phyloP scores from a whole-genome alignment of 2,329 filamentous ascomycete genomes.

The Epichloe sibirici region DNA sequence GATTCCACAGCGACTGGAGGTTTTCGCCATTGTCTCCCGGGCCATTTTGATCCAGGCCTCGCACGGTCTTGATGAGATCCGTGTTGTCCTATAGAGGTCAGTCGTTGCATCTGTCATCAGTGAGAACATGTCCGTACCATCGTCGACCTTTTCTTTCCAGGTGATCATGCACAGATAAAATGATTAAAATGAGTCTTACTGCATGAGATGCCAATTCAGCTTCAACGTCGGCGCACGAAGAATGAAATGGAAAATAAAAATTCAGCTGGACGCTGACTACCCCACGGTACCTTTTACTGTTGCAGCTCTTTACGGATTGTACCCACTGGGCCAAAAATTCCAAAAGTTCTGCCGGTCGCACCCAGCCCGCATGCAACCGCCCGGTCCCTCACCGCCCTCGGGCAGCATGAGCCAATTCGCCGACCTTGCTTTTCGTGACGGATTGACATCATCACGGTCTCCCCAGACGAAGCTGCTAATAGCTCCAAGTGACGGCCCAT shows the following conservation, averaged over 20 bases:
- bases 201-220: neutral
- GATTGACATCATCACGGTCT: constrained; percentile 20
- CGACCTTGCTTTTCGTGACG: constrained; percentile 25
- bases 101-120: neutral
- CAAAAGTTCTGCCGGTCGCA: constrained; percentile 30
- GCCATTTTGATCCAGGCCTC: constrained; percentile 41
- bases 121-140: constrained; percentile 2
- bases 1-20: constrained; percentile 36
- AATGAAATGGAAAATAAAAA: constrained; percentile 3
- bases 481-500: constrained; percentile 14
- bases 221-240: neutral
- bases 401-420: constrained; percentile 22
- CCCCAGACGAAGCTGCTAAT: constrained; percentile 18
- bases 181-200: neutral
- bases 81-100: constrained; percentile 15
- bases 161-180: neutral
- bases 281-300: neutral
- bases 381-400: constrained; percentile 30
- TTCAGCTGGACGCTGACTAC: neutral
- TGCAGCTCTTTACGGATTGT: neutral
- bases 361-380: constrained; percentile 12
- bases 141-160: neutral
- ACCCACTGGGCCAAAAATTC: constrained; percentile 25
- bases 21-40: constrained; percentile 32
- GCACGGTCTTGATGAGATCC: constrained; percentile 38